Conservation (phyloP, 768 basidiomycete species). For the Mycena polygramma region DNA sequence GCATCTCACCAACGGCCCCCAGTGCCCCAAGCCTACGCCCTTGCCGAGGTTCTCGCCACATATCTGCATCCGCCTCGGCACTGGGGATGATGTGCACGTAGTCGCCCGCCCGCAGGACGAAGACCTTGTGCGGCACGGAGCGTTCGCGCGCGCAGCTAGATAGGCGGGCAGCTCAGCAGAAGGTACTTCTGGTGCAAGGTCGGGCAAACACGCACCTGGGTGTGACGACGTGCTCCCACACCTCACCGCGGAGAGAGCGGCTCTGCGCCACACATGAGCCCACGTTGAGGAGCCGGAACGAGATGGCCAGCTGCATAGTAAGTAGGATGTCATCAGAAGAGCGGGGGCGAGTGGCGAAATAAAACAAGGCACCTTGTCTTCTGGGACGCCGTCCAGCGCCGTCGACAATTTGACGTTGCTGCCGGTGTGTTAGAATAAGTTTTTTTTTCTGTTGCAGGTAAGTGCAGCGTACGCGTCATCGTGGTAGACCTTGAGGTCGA, state of each 20-base stretch:
- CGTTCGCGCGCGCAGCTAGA: constrained; percentile 25
- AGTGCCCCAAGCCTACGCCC: constrained; percentile 16
- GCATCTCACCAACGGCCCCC: constrained; percentile 26
- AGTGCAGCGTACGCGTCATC: constrained; percentile 62
- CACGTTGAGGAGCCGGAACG: constrained; percentile 83
- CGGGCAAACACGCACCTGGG: constrained; percentile 80
- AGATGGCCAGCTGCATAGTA: constrained; percentile 76
- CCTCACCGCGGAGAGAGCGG: constrained; percentile 63
- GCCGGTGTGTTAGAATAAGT: constrained; percentile 29
- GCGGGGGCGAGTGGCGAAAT: not conserved
- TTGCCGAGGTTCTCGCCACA: constrained; percentile 13
- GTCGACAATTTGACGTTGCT: constrained; percentile 34
- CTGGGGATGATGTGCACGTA: constrained; percentile 30
- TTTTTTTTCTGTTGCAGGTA: constrained; percentile 32
- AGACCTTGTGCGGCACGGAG: constrained; percentile 27
- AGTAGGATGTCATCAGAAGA: constrained; percentile 43
- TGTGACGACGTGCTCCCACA: constrained; percentile 85
- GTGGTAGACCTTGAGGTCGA: constrained; percentile 74
- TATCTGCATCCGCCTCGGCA: not conserved
- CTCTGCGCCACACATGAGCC: constrained; percentile 52
- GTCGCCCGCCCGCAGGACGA: constrained; percentile 18
- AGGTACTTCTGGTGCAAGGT: too few relatives aligned
- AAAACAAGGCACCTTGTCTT: constrained; percentile 28
- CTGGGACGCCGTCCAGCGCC: constrained; percentile 33
- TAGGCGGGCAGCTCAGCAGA: not conserved